Percentiles rank a stretch among this genome's conserved stretches.
Conservation (phyloP, 768 basidiomycete species). For the Psilocybe cyanescens region DNA sequence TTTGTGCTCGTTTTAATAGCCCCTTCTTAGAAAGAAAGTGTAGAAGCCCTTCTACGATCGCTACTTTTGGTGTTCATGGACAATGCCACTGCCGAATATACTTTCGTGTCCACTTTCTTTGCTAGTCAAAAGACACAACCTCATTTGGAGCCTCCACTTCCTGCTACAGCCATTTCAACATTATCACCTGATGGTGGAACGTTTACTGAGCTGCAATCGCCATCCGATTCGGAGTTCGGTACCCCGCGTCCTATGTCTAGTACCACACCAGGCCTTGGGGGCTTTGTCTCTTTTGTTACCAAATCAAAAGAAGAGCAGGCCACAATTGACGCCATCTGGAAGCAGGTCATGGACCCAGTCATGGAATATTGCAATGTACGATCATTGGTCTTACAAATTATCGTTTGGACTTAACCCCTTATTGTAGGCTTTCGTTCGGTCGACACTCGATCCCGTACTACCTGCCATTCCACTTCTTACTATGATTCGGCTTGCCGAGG, state of each 20-base stretch:
- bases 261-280: slow-evolving; percentile 37
- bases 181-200: slow-evolving; percentile 48
- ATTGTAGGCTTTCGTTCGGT: slow-evolving; percentile 66
- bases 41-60: slow-evolving; percentile 87
- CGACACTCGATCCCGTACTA: slow-evolving; percentile 74
- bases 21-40: slow-evolving; percentile 62
- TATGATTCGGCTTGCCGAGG: slow-evolving; percentile 91
- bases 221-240: slow-evolving; percentile 55
- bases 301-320: slow-evolving; percentile 64
- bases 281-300: slow-evolving; percentile 35
- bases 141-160: slow-evolving; percentile 35
- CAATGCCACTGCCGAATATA: slow-evolving; percentile 92
- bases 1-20: slow-evolving; percentile 6
- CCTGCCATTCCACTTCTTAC: slow-evolving; percentile 79
- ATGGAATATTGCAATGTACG: slow-evolving; percentile 71
- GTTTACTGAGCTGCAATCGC: slow-evolving; percentile 46
- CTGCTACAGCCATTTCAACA: slow-evolving; percentile 40
- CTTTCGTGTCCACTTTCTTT: slow-evolving; percentile 88
- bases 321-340: slow-evolving; percentile 76
- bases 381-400: not conserved
- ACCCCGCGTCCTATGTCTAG: slow-evolving; percentile 29
- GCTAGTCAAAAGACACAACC: slow-evolving; percentile 39
- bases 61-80: slow-evolving; percentile 90
- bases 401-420: slow-evolving; percentile 1
- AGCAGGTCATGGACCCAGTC: slow-evolving; percentile 90